phyloP scores from a whole-genome alignment of 371 early-diverging fungal species.

The Mucor sp. region DNA sequence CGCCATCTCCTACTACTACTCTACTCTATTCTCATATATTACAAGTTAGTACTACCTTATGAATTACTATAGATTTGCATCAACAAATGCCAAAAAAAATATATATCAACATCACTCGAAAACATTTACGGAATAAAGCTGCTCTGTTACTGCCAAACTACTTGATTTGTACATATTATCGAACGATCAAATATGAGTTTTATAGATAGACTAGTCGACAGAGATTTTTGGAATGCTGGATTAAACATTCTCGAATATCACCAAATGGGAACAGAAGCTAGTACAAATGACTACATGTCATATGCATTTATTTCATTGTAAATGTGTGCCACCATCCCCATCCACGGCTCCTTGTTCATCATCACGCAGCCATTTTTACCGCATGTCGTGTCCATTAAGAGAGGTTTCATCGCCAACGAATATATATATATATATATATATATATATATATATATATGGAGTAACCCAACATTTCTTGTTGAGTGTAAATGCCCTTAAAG shows the following conservation, averaged over 20 bases:
- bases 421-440: too few relatives aligned
- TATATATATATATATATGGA: too few relatives aligned
- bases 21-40: neutral
- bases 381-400: too few relatives aligned
- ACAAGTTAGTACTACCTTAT: neutral
- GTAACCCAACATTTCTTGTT: neutral
- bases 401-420: too few relatives aligned
- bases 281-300: neutral
- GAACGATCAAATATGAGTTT: neutral
- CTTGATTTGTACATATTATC: neutral
- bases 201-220: neutral
- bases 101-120: neutral
- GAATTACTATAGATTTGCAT: neutral
- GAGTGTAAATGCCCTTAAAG: neutral
- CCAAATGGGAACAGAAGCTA: neutral
- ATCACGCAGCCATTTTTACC: neutral
- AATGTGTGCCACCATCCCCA: neutral
- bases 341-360: neutral
- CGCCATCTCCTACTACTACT: neutral
- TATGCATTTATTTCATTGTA: neutral
- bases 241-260: conserved; percentile 1
- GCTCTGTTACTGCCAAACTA: neutral
- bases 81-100: neutral
- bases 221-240: neutral
- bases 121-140: neutral